Conservation (phyloP, 257 asterid species). For the Solanum infundibuliforme region DNA sequence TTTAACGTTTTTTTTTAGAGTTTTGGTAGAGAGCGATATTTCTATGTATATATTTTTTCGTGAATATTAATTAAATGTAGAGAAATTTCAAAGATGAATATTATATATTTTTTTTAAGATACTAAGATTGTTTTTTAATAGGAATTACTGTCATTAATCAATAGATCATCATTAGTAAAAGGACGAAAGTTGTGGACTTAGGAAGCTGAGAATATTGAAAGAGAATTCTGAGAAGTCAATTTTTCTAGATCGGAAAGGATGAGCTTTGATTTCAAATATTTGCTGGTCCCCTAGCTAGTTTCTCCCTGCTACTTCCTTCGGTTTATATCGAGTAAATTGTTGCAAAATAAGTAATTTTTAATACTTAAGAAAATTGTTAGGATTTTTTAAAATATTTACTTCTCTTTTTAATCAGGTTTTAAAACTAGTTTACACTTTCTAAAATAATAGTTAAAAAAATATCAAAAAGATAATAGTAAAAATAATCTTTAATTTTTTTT, state of each 20-base stretch:
- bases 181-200: neutral
- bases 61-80: neutral
- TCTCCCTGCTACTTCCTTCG: neutral
- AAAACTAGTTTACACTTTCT: no score
- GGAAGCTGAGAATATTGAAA: neutral
- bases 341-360: no score
- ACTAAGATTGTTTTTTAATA: neutral
- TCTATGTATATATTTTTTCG: neutral
- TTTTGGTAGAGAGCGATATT: neutral
- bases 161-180: no score
- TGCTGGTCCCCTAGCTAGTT: neutral
- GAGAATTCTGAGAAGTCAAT: neutral
- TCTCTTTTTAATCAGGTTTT: no score
- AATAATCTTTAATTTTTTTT: no score
- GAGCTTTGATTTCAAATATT: neutral
- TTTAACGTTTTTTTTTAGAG: neutral
- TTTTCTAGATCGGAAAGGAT: neutral
- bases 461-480: neutral
- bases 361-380: no score
- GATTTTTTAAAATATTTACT: no score
- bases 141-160: no score
- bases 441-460: no score
- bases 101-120: neutral
- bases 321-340: neutral
- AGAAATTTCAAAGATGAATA: neutral